Percentiles rank a stretch among this genome's conserved stretches.
These are phyloP conservation scores for Monilinia vaccinii-corymbosi DNA, from an alignment of 2,329 filamentous ascomycete genomes.

Conservation along the genomic window DNA sequence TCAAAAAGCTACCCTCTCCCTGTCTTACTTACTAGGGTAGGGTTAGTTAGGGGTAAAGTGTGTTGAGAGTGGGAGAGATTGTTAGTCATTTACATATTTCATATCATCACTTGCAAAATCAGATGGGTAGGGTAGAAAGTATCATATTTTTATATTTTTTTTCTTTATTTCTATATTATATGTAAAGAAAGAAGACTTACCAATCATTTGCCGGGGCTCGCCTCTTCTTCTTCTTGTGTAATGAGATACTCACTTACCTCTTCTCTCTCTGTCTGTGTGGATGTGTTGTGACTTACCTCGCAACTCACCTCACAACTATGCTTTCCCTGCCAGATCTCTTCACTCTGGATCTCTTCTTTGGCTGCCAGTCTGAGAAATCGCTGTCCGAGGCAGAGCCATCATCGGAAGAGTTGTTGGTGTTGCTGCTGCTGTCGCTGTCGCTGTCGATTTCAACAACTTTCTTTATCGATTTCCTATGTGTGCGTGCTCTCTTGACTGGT, in stretches of 20 bases:
- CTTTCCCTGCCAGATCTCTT: not conserved
- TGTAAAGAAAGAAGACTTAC: not conserved
- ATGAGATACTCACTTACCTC: constrained; percentile 1
- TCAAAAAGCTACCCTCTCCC: too few relatives aligned
- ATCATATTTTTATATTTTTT: too few relatives aligned
- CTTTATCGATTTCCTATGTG: not conserved
- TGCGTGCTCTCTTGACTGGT: not conserved
- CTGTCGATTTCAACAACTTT: not conserved
- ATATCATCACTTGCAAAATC: too few relatives aligned
- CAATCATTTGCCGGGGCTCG: not conserved
- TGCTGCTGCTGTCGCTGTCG: not conserved
- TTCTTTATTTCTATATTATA: not conserved
- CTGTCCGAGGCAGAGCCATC: not conserved
- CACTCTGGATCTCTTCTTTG: not conserved
- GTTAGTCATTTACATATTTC: too few relatives aligned
- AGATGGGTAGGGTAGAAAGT: too few relatives aligned
- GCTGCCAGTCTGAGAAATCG: not conserved
- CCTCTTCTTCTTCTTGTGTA: not conserved
- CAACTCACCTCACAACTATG: not conserved
- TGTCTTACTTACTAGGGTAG: too few relatives aligned
- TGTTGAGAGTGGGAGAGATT: too few relatives aligned
- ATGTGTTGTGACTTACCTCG: not conserved
- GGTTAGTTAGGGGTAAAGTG: too few relatives aligned
- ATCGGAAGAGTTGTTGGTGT: not conserved
- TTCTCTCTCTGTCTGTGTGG: not conserved